Evolutionary conservation across 2,329 filamentous ascomycete species (phyloP).

Genomic region (Scytalidium lignicola): DNA sequence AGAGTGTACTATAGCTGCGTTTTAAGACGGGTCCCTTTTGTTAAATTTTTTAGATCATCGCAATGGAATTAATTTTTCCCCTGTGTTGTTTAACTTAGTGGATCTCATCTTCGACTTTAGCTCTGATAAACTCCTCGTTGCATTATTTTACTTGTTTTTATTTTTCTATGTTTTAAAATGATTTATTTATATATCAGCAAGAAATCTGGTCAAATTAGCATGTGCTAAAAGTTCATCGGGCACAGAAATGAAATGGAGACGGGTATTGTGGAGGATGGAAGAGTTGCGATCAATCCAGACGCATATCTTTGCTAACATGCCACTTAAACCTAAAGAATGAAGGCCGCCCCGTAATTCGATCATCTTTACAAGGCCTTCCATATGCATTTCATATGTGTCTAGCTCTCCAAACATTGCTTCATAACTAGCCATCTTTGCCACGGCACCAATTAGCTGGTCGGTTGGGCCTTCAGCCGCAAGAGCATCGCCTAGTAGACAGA

Average conservation of each 20-base stretch:
- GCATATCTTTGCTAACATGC: conserved; percentile 40
- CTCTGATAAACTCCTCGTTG: too few species aligned
- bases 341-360: conserved; percentile 41
- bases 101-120: too few species aligned
- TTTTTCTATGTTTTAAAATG: too few species aligned
- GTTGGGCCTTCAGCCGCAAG: conserved; percentile 27
- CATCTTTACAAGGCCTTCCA: conserved; percentile 39
- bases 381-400: conserved; percentile 39
- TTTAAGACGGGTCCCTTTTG: too few species aligned
- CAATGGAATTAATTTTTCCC: too few species aligned
- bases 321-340: conserved; percentile 35
- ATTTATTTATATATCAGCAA: too few species aligned
- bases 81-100: too few species aligned
- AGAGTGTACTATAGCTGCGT: too few species aligned
- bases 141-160: too few species aligned
- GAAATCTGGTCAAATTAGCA: conserved; percentile 31
- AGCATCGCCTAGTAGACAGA: conserved; percentile 36
- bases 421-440: conserved; percentile 47
- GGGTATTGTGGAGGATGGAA: conserved; percentile 30
- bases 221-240: conserved; percentile 16
- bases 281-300: conserved; percentile 43
- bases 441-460: conserved; percentile 41
- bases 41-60: too few species aligned
- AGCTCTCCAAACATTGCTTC: conserved; percentile 44
- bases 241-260: conserved; percentile 30